A percentile compares a stretch with the other conserved stretches of the same genome.
These are phyloP conservation scores for Syzygium aqueum DNA, from an alignment of 345 rosid species.

Conservation along the genomic window DNA sequence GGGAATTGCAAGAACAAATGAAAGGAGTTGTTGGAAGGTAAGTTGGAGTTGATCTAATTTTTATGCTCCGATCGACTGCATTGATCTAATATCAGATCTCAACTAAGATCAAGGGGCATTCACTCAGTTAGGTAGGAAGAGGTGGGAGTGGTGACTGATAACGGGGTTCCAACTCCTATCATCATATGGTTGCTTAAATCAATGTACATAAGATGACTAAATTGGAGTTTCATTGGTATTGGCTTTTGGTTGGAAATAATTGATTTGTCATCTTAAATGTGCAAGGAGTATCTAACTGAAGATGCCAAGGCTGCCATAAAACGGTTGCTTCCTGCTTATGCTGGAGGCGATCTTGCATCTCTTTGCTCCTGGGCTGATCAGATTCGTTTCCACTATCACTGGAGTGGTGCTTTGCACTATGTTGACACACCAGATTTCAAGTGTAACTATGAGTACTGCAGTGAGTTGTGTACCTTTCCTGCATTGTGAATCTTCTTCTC, in stretches of 20 bases:
- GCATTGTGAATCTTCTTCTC: neutral
- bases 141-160: neutral
- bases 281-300: constrained; percentile 53
- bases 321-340: constrained; percentile 64
- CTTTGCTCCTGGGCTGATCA: constrained; percentile 94
- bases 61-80: neutral
- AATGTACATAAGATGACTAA: neutral
- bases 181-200: neutral
- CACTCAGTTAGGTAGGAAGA: neutral
- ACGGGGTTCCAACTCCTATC: neutral
- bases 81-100: neutral
- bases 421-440: constrained; percentile 85
- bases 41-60: neutral
- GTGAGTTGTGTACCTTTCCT: constrained; percentile 31
- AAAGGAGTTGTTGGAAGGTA: neutral
- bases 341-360: constrained; percentile 78
- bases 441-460: constrained; percentile 75
- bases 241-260: neutral
- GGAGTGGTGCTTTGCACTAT: constrained; percentile 88
- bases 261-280: constrained; percentile 2
- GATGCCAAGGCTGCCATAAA: constrained; percentile 61
- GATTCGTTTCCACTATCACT: constrained; percentile 51
- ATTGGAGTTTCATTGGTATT: neutral
- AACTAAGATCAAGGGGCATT: neutral
- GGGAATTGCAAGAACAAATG: neutral